Evolutionary conservation across 805 yeast species (phyloP).

Genomic region (Ogataea paradorogensis): DNA sequence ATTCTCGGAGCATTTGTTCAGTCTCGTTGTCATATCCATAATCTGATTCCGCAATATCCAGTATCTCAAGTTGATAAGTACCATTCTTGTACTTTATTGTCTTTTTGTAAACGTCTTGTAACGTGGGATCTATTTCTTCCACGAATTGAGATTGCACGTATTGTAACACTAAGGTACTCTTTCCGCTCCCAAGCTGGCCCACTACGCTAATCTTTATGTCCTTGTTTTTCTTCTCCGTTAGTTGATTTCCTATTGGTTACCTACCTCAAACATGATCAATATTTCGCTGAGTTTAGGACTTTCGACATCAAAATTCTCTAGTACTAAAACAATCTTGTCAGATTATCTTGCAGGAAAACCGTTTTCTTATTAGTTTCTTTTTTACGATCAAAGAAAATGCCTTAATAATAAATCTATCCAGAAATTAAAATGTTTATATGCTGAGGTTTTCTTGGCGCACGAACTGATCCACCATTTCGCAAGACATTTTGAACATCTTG

Average conservation of each 20-base stretch:
- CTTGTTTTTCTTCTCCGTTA: conserved; percentile 8
- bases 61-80: conserved; percentile 41
- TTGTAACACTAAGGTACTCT: conserved; percentile 28
- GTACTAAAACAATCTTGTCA: not conserved
- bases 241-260: conserved; percentile 1
- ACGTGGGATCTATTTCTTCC: conserved; percentile 23
- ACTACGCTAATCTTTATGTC: conserved; percentile 29
- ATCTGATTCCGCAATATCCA: conserved; percentile 91
- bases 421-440: not conserved
- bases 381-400: not conserved
- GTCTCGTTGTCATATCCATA: conserved; percentile 34
- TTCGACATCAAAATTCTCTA: no score
- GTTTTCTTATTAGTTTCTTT: conserved; percentile 3
- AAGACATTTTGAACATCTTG: conserved; percentile 20
- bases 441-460: conserved; percentile 10
- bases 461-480: conserved; percentile 18
- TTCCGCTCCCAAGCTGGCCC: conserved; percentile 33
- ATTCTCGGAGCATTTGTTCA: conserved; percentile 21
- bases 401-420: not conserved
- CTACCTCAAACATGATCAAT: conserved; percentile 8
- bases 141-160: conserved; percentile 24
- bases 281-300: no score
- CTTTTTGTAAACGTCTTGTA: conserved; percentile 30
- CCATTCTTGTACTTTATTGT: conserved; percentile 34
- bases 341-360: conserved; percentile 9